Conservation (phyloP, 1,139 yeast genomes). For the Taphrina sp. region DNA sequence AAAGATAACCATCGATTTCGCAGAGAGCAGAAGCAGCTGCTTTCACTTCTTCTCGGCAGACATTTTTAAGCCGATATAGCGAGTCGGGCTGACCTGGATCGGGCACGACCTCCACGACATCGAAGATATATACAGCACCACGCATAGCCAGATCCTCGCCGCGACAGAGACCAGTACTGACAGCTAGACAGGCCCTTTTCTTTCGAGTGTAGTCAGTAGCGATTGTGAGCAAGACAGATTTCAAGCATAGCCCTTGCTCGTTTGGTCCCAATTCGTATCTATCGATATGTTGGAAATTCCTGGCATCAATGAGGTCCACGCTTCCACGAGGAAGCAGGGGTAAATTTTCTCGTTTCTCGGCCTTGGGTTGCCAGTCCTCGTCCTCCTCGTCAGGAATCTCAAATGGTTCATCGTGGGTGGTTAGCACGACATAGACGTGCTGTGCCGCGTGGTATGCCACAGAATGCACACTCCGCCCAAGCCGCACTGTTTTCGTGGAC, state of each 20-base stretch:
- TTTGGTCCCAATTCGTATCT: conserved; percentile 57
- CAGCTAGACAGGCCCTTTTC: conserved; percentile 66
- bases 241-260: conserved; percentile 62
- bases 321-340: conserved; percentile 61
- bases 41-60: conserved; percentile 72
- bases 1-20: conserved; percentile 79
- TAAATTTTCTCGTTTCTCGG: conserved; percentile 49
- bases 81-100: conserved; percentile 88
- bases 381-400: conserved; percentile 76
- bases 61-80: conserved; percentile 69
- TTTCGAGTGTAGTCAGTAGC: conserved; percentile 52
- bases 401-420: conserved; percentile 60
- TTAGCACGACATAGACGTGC: conserved; percentile 64
- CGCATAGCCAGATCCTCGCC: conserved; percentile 81
- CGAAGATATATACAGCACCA: conserved; percentile 74
- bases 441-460: conserved; percentile 72
- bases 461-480: conserved; percentile 64
- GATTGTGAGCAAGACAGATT: conserved; percentile 59
- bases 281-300: conserved; percentile 75
- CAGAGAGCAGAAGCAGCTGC: conserved; percentile 82
- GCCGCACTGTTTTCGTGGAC: conserved; percentile 56
- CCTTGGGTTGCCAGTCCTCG: conserved; percentile 39
- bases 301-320: conserved; percentile 67
- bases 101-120: conserved; percentile 80
- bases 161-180: conserved; percentile 75